Percentiles rank a stretch among this genome's conserved stretches.
phyloP scores from a whole-genome alignment of 2,329 filamentous ascomycete genomes.

The Colletotrichum musicola region DNA sequence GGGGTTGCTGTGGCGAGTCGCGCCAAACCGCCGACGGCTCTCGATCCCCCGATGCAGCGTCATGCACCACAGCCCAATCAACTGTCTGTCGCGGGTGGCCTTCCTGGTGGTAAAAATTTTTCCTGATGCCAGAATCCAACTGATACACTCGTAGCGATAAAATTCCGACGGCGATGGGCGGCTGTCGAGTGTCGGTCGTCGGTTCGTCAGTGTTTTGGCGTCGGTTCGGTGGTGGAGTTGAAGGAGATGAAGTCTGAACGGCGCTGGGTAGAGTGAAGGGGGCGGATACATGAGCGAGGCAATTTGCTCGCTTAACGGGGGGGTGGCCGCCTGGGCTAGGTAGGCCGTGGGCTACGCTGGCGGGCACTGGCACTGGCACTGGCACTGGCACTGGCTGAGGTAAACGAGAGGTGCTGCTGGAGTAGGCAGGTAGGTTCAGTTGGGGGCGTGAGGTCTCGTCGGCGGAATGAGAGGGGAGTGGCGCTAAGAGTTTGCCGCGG shows the following conservation, averaged over 20 bases:
- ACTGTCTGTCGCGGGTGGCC: slow-evolving; percentile 24
- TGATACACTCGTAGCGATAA: slow-evolving; percentile 29
- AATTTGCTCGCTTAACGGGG: slow-evolving; percentile 39
- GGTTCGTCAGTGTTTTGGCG: slow-evolving; percentile 36
- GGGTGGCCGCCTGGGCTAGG: slow-evolving; percentile 36
- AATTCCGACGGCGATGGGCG: slow-evolving; percentile 27
- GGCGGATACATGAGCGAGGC: slow-evolving; percentile 39
- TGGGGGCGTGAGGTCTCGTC: slow-evolving; percentile 6
- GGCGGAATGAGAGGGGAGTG: slow-evolving; percentile 16
- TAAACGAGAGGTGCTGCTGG: background rate
- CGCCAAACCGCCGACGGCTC: slow-evolving; percentile 54
- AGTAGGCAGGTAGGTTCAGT: slow-evolving; percentile 20
- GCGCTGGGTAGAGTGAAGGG: slow-evolving; percentile 40
- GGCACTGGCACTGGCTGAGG: slow-evolving; percentile 30
- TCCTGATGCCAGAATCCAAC: slow-evolving; percentile 25
- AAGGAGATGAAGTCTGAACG: slow-evolving; percentile 40
- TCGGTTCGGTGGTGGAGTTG: slow-evolving; percentile 39
- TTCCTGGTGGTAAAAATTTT: slow-evolving; percentile 16
- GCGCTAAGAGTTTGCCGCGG: slow-evolving; percentile 37
- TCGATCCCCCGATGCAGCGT: slow-evolving; percentile 49
- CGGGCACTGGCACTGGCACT: slow-evolving; percentile 33
- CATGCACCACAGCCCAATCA: slow-evolving; percentile 47
- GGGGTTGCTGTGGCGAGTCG: slow-evolving; percentile 51
- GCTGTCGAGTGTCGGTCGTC: slow-evolving; percentile 35
- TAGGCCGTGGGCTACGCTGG: slow-evolving; percentile 28